phyloP scores from a whole-genome alignment of 805 yeast genomes.

The Zygosaccharomyces gambellarensis region DNA sequence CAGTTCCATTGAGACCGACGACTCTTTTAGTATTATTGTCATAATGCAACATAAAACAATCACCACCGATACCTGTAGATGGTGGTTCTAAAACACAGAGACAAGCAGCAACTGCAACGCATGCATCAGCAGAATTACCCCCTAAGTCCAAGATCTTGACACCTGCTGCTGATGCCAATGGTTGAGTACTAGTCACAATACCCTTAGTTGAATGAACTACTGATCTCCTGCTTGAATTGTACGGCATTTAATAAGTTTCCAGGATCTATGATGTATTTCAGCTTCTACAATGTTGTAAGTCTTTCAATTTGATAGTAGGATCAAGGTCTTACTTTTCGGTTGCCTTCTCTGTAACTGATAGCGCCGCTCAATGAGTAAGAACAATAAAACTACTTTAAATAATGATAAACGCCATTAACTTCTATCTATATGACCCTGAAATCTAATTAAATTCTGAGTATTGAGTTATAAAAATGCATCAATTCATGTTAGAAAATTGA shows the following conservation, averaged over 20 bases:
- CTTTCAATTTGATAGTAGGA: not conserved
- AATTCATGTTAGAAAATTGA: conserved; percentile 32
- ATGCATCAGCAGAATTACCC: conserved; percentile 68
- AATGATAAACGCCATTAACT: not conserved
- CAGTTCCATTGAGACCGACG: conserved; percentile 70
- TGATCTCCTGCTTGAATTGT: conserved; percentile 13
- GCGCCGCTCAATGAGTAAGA: not conserved
- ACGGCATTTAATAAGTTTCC: conserved; percentile 7
- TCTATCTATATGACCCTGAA: conserved; percentile 2
- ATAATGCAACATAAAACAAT: conserved; percentile 60
- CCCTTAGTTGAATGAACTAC: conserved; percentile 13
- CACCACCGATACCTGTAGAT: conserved; percentile 64
- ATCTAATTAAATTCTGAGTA: not conserved
- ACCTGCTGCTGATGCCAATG: conserved; percentile 73
- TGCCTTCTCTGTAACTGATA: not conserved
- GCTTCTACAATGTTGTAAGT: not conserved
- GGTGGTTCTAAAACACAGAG: conserved; percentile 53
- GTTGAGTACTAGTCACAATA: conserved; percentile 56
- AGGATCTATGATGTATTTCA: not conserved
- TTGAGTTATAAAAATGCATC: conserved; percentile 4
- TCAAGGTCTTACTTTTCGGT: too few species aligned
- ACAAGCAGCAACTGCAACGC: conserved; percentile 55
- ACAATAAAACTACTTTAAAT: not conserved
- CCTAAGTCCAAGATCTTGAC: conserved; percentile 59
- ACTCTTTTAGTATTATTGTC: conserved; percentile 47